Evolutionary conservation across 192 early-diverging fungal species (phyloP).

Genomic region (Coemansia sp.): DNA sequence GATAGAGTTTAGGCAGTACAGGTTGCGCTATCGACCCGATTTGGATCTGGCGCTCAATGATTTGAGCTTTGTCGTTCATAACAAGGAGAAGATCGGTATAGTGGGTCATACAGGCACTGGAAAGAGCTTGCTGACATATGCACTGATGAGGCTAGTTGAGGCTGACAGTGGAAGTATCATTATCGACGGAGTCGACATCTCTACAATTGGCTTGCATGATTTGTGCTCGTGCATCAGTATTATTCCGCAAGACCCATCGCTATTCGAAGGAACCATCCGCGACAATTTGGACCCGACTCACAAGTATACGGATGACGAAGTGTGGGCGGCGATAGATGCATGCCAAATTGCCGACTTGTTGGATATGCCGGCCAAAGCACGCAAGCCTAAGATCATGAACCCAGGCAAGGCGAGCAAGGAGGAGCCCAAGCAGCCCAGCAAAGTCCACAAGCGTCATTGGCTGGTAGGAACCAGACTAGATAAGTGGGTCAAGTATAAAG

Average conservation of each 20-base stretch:
- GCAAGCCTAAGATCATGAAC: too few species aligned
- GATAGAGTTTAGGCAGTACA: constrained; percentile 57
- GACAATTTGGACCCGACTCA: constrained; percentile 72
- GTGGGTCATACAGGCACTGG: constrained; percentile 87
- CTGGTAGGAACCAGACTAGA: constrained; percentile 12
- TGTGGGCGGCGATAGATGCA: constrained; percentile 68
- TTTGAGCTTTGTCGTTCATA: constrained; percentile 59
- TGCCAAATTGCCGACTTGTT: constrained; percentile 26
- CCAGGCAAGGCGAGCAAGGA: too few species aligned
- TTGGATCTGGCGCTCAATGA: constrained; percentile 17
- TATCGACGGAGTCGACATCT: constrained; percentile 67
- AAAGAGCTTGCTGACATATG: constrained; percentile 63
- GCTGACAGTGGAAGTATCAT: constrained; percentile 53
- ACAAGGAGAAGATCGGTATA: constrained; percentile 74
- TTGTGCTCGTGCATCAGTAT: constrained; percentile 64
- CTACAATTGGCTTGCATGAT: constrained; percentile 57
- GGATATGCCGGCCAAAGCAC: constrained; percentile 28
- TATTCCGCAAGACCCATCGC: constrained; percentile 71
- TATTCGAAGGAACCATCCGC: constrained; percentile 67
- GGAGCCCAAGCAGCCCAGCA: too few species aligned
- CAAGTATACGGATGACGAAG: constrained; percentile 57
- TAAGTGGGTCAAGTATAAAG: constrained; percentile 41
- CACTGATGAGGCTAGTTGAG: constrained; percentile 72
- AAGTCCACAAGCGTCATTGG: not conserved
- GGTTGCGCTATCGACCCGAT: constrained; percentile 15